phyloP scores from a whole-genome alignment of 1,284 basidiomycete genomes.

The Austroboletus novae-zelandiae region DNA sequence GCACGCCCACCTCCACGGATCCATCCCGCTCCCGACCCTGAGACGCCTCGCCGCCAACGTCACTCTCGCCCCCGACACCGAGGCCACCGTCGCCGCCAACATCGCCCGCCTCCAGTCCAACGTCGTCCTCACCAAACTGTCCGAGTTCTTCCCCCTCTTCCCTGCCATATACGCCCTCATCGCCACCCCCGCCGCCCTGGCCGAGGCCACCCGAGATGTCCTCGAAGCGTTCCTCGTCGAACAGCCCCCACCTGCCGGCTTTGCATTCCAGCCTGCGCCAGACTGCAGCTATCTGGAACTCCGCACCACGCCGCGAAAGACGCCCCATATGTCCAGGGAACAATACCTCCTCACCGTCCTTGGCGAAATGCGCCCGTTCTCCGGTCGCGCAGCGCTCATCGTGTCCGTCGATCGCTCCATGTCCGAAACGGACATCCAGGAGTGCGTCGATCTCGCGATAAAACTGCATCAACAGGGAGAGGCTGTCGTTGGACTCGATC shows the following conservation, averaged over 20 bases:
- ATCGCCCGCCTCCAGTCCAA: constrained; percentile 43
- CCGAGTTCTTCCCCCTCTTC: constrained; percentile 74
- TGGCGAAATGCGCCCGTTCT: constrained; percentile 60
- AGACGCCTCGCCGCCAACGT: constrained; percentile 61
- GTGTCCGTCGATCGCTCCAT: constrained; percentile 75
- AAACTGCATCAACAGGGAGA: constrained; percentile 54
- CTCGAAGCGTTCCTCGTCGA: constrained; percentile 54
- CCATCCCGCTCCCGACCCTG: constrained; percentile 66
- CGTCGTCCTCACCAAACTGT: constrained; percentile 50
- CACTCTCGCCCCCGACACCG: constrained; percentile 16
- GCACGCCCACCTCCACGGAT: constrained; percentile 82
- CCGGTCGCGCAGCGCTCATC: constrained; percentile 54
- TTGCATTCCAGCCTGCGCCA: constrained; percentile 32
- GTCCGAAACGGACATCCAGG: constrained; percentile 45
- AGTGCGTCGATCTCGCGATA: constrained; percentile 59
- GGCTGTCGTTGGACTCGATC: constrained; percentile 73
- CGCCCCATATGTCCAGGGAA: constrained; percentile 50
- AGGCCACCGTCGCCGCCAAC: constrained; percentile 10
- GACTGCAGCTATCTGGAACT: constrained; percentile 70
- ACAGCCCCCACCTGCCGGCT: constrained; percentile 22
- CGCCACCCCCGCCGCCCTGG: constrained; percentile 51
- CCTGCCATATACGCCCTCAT: constrained; percentile 76
- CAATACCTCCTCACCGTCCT: constrained; percentile 66
- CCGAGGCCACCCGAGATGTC: constrained; percentile 57
- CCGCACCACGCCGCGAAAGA: constrained; percentile 65